Conservation (phyloP, 805 yeast species). For the Yamadazyma sp. region DNA sequence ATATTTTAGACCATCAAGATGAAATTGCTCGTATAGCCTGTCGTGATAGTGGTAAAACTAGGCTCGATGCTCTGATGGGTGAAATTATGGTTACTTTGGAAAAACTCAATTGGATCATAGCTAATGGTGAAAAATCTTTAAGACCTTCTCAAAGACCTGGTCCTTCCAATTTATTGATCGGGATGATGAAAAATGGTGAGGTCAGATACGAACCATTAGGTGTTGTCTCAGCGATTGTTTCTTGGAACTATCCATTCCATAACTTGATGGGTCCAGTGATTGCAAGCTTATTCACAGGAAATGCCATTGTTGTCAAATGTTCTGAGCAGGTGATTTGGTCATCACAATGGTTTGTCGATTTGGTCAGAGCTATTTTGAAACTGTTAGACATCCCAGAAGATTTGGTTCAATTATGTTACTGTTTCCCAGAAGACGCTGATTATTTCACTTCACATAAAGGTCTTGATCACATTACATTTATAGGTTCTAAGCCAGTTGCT, state of each 20-base stretch:
- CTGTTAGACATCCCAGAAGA: conserved; percentile 76
- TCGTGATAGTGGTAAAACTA: conserved; percentile 94
- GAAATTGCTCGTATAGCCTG: conserved; percentile 89
- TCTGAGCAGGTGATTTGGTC: conserved; percentile 97
- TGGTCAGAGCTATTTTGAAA: conserved; percentile 69
- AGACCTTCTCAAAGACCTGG: conserved; percentile 78
- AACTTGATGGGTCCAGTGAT: conserved; percentile 90
- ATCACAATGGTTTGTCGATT: conserved; percentile 68
- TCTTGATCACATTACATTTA: conserved; percentile 85
- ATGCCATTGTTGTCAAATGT: conserved; percentile 87
- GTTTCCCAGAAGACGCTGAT: conserved; percentile 89
- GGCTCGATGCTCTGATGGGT: conserved; percentile 94
- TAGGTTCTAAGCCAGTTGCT: conserved; percentile 95
- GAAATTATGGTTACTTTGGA: conserved; percentile 94
- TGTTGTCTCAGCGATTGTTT: conserved; percentile 82
- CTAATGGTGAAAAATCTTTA: conserved; percentile 74
- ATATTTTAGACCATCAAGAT: conserved; percentile 77
- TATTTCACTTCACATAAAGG: conserved; percentile 81
- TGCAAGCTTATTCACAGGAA: conserved; percentile 87
- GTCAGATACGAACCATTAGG: conserved; percentile 92
- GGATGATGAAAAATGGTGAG: conserved; percentile 83
- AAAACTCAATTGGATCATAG: conserved; percentile 84
- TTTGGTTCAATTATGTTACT: conserved; percentile 81
- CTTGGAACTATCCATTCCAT: conserved; percentile 98
- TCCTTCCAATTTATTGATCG: conserved; percentile 79